Evolutionary conservation across 768 basidiomycete genomes (phyloP).

Genomic region (Pleurotus cornucopiae): DNA sequence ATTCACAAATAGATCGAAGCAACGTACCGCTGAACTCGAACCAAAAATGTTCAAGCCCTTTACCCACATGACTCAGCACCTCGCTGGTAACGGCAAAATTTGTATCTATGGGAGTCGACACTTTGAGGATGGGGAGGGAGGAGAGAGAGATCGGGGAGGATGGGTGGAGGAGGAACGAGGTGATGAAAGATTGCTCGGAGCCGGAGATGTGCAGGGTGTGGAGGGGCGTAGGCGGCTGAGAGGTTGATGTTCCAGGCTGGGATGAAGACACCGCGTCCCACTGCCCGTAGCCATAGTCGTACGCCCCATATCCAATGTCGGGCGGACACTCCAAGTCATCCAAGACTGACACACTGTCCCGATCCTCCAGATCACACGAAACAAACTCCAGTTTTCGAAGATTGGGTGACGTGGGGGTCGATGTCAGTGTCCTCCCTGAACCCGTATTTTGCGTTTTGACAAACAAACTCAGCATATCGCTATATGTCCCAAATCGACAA

Average conservation of each 20-base stretch:
- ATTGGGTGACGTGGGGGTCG: neutral
- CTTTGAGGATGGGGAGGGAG: neutral
- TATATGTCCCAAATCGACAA: neutral
- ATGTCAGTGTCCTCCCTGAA: neutral
- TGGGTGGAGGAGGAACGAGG: neutral
- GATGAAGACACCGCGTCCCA: no score
- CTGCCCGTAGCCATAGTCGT: no score
- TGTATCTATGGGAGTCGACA: neutral
- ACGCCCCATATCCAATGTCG: no score
- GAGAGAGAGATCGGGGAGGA: neutral
- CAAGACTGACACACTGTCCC: no score
- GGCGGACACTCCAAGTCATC: no score
- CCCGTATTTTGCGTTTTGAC: no score
- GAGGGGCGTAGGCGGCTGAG: neutral
- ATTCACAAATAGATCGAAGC: neutral
- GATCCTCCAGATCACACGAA: neutral
- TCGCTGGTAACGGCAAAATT: neutral
- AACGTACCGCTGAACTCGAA: conserved; percentile 1
- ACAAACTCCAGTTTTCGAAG: neutral
- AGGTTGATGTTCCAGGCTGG: neutral
- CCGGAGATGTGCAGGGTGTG: neutral
- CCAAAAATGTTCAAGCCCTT: neutral
- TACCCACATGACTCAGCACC: neutral
- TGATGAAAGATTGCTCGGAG: neutral
- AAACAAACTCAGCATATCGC: no score